Conservation (phyloP, 75 land plant species). For the Picea glauca region DNA sequence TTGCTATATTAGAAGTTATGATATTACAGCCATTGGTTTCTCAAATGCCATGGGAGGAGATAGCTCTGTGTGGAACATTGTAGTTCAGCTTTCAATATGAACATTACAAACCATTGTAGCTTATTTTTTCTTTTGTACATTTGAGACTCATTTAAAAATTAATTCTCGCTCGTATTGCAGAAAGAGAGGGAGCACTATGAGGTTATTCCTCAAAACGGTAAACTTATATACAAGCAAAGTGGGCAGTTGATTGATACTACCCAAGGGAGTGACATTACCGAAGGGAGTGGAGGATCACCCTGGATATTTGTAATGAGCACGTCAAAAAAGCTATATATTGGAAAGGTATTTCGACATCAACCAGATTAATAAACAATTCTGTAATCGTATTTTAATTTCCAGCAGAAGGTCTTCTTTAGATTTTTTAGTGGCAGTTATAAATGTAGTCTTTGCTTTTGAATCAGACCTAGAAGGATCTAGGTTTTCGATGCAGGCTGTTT, state of each 20-base stretch:
- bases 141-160: not conserved
- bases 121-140: not conserved
- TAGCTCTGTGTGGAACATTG: not conserved
- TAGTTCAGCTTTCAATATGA: not conserved
- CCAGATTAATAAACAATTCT: too few species aligned
- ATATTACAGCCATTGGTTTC: not conserved
- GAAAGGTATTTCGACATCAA: slow-evolving; percentile 41
- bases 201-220: slow-evolving; percentile 58
- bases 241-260: slow-evolving; percentile 62
- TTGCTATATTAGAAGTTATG: not conserved
- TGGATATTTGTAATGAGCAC: slow-evolving; percentile 99
- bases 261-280: not conserved
- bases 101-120: not conserved
- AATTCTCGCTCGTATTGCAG: slow-evolving; percentile 27
- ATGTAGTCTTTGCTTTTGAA: not conserved
- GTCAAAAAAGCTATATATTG: slow-evolving; percentile 64
- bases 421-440: too few species aligned
- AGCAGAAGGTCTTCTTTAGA: too few species aligned
- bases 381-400: too few species aligned
- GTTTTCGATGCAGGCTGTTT: not conserved
- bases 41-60: not conserved
- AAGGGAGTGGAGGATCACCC: slow-evolving; percentile 25
- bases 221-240: slow-evolving; percentile 46
- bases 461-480: not conserved
- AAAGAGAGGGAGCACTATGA: slow-evolving; percentile 88